These are phyloP conservation scores for Neofusicoccum sp. DNA, from an alignment of 2,329 filamentous ascomycete species.

Conservation along the genomic window DNA sequence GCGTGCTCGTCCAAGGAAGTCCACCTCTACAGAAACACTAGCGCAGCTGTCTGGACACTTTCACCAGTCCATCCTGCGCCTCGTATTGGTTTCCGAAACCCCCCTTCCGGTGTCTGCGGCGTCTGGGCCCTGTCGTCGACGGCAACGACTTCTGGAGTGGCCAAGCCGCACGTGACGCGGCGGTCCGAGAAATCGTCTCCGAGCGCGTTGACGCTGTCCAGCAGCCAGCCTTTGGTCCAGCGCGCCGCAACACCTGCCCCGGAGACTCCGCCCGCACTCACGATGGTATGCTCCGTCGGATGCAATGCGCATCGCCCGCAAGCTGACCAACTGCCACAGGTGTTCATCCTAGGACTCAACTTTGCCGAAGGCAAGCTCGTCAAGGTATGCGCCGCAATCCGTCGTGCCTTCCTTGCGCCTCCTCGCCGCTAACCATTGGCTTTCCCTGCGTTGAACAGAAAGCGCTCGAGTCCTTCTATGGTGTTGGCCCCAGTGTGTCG, in stretches of 20 bases:
- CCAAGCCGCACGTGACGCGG: conserved; percentile 9
- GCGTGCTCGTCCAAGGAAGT: not conserved
- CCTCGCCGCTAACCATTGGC: not conserved
- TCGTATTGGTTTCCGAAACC: not conserved
- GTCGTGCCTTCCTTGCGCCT: conserved; percentile 17
- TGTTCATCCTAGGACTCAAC: conserved; percentile 84
- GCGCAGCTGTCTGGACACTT: not conserved
- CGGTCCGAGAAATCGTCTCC: conserved; percentile 7
- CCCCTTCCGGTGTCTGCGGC: not conserved
- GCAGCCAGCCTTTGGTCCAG: not conserved
- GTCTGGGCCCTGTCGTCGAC: not conserved
- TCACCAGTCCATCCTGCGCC: not conserved
- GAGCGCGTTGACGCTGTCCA: not conserved
- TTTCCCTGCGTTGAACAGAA: conserved; percentile 48
- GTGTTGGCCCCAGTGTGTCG: conserved; percentile 71
- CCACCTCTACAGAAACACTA: not conserved
- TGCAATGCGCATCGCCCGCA: not conserved
- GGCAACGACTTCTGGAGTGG: not conserved
- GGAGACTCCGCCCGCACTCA: not conserved
- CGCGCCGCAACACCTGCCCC: not conserved
- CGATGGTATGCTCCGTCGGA: not conserved
- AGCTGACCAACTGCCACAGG: conserved; percentile 50
- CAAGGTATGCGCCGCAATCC: conserved; percentile 61
- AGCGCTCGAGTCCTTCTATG: conserved; percentile 84
- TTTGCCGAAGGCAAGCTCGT: conserved; percentile 84